Evolutionary conservation across 2,329 filamentous ascomycete genomes (phyloP), one percentile per base, ranked within the genome.

Genomic region (Sclerotinia borealis): DNA sequence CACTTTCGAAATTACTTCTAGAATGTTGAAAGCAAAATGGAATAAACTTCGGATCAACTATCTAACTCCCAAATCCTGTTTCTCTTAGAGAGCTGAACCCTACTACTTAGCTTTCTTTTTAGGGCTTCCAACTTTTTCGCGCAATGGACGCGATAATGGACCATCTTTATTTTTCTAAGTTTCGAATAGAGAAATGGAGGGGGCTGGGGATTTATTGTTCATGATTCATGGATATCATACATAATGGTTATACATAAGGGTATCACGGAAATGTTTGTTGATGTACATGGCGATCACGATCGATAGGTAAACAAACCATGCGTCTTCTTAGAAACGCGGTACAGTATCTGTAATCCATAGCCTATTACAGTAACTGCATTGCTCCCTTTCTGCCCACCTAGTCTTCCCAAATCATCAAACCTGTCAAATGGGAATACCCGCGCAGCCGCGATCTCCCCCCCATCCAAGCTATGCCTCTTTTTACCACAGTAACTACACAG

Each of bases 361-460:
- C 22, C 51, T n/a, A n/a, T n/a, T n/a, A n/a, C 36, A 54, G 15
- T 19, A n/a, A 43, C 27, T 31, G 17, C 19, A 19, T 41, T 41
- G 36, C 34, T 52, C n/a, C 41, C n/a, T n/a, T 37, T 17, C 52
- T 17, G 13, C 19, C 31, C 43, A n/a, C 19, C 31, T 55, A n/a
- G 52, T 7, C 39, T 56, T 11, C 19, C 19, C 37, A 56, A 19
- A 43, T 27, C 13, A 13, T 56, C 52, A 31, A 29, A 45, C 29
- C 17, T 62, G 50, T 62, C 60, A 62, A 62, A 62, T 62, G 60
- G 60, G 50, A 56, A 29, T 62, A 62, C 60, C 60, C 60, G 60
- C 60, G 41, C 41, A 62, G 60, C 60, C 60, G 60, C 50, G 50
- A 50, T 19, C 5, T 39, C 2, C 34, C 19, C 36, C 11, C 19